Evolutionary conservation across 371 early-diverging fungal species (phyloP).

Genomic region (Lichtheimia ornata): DNA sequence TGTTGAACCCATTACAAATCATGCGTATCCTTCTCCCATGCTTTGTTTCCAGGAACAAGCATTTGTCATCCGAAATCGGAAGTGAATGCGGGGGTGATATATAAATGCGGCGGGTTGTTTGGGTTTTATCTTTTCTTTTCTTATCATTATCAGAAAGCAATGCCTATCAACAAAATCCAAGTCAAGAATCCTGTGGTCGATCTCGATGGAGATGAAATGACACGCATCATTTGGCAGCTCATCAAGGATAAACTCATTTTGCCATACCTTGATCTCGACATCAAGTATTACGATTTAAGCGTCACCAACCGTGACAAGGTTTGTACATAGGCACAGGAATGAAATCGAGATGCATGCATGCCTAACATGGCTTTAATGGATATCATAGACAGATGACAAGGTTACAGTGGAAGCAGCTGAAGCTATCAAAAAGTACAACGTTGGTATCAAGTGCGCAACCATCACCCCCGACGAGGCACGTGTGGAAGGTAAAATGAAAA

Average conservation of each 20-base stretch:
- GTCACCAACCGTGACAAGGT: slow-evolving; percentile 89
- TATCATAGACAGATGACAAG: slow-evolving; percentile 84
- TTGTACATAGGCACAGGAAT: neutral
- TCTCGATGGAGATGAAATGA: slow-evolving; percentile 97
- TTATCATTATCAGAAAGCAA: neutral
- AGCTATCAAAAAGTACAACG: slow-evolving; percentile 95
- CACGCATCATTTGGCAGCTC: slow-evolving; percentile 91
- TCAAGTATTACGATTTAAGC: slow-evolving; percentile 95
- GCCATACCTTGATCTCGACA: slow-evolving; percentile 89
- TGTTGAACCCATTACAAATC: slow-evolving; percentile 1
- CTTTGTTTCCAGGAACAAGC: neutral
- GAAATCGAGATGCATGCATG: neutral
- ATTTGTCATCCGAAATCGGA: slow-evolving; percentile 5
- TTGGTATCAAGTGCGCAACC: slow-evolving; percentile 98
- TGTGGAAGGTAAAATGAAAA: slow-evolving; percentile 68
- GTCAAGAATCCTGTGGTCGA: slow-evolving; percentile 89
- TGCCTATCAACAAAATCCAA: slow-evolving; percentile 46
- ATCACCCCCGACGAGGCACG: slow-evolving; percentile 98
- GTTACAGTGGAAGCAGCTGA: slow-evolving; percentile 95
- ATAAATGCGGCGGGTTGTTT: neutral
- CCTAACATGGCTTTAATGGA: neutral
- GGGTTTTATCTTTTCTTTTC: neutral
- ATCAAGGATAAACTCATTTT: slow-evolving; percentile 93
- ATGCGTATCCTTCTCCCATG: no score
- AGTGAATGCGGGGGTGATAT: neutral